These are phyloP conservation scores for Aspergillus ellipticus DNA, from an alignment of 495 filamentous ascomycete species.

Conservation along the genomic window DNA sequence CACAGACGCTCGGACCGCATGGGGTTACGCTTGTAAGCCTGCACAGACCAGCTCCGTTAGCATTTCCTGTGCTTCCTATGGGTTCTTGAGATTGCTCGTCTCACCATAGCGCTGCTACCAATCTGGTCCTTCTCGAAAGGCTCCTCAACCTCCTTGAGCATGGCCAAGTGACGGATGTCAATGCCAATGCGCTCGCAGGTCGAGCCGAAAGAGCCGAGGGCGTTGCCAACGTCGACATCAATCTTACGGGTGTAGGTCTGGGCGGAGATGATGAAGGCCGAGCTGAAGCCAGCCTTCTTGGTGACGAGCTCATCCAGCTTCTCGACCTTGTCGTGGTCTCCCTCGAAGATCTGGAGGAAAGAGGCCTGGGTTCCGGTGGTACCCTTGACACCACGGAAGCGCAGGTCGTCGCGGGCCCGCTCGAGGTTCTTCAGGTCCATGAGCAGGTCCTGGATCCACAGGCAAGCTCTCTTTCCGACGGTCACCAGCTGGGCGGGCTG, in stretches of 20 bases:
- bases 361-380: constrained; percentile 77
- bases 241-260: constrained; percentile 87
- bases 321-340: constrained; percentile 75
- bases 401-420: constrained; percentile 65
- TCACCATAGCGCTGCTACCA: constrained; percentile 51
- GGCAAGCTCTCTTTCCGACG: constrained; percentile 66
- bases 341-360: constrained; percentile 79
- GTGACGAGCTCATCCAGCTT: constrained; percentile 69
- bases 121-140: constrained; percentile 73
- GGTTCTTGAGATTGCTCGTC: constrained; percentile 9
- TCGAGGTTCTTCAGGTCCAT: constrained; percentile 85
- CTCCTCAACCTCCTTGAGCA: constrained; percentile 83
- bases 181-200: constrained; percentile 71
- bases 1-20: constrained; percentile 87
- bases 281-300: constrained; percentile 77
- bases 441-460: constrained; percentile 87
- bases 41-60: constrained; percentile 17
- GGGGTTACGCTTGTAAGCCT: constrained; percentile 89
- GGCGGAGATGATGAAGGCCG: constrained; percentile 67
- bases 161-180: constrained; percentile 78
- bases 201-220: constrained; percentile 75
- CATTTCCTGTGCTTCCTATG: neutral
- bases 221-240: constrained; percentile 76
- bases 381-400: constrained; percentile 81
- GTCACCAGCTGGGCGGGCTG: constrained; percentile 80